These are phyloP conservation scores for Coemansia sp. DNA, from an alignment of 192 early-diverging fungal genomes.

Conservation along the genomic window DNA sequence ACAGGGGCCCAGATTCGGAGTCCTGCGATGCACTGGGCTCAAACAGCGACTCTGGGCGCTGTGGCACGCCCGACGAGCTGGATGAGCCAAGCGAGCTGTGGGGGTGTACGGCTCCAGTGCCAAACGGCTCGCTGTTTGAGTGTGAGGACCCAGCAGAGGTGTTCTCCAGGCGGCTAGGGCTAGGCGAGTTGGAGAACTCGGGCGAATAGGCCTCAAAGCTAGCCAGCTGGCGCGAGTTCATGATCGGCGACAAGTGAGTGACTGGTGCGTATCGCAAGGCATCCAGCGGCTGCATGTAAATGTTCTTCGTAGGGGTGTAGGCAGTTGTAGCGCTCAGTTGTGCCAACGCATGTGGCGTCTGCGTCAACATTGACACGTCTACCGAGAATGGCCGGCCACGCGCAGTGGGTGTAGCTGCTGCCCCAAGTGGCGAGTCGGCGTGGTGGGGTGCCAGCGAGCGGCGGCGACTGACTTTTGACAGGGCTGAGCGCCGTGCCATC, in stretches of 20 bases:
- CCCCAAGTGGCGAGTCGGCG: background rate
- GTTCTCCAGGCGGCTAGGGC: background rate
- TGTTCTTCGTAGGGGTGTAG: constrained; percentile 37
- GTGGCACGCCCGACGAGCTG: constrained; percentile 26
- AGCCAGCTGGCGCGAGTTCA: constrained; percentile 11
- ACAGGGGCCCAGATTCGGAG: constrained; percentile 33
- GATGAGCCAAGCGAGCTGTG: constrained; percentile 14
- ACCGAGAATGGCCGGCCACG: constrained; percentile 48
- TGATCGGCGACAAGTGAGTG: constrained; percentile 9
- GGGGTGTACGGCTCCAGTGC: background rate
- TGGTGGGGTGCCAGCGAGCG: background rate
- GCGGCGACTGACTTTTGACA: constrained; percentile 3
- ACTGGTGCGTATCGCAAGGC: background rate
- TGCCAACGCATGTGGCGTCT: constrained; percentile 27
- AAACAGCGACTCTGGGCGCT: constrained; percentile 31
- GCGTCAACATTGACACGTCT: constrained; percentile 44
- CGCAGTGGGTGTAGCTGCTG: constrained; percentile 17
- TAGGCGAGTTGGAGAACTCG: constrained; percentile 30
- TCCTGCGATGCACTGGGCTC: constrained; percentile 29
- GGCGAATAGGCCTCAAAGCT: constrained; percentile 45
- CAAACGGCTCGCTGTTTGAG: background rate
- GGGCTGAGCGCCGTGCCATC: background rate
- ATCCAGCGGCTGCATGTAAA: constrained; percentile 44
- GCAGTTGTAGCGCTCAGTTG: constrained; percentile 11
- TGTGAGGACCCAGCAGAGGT: constrained; percentile 5